phyloP scores from a whole-genome alignment of 345 rosid species.

The Corymbia maculata region DNA sequence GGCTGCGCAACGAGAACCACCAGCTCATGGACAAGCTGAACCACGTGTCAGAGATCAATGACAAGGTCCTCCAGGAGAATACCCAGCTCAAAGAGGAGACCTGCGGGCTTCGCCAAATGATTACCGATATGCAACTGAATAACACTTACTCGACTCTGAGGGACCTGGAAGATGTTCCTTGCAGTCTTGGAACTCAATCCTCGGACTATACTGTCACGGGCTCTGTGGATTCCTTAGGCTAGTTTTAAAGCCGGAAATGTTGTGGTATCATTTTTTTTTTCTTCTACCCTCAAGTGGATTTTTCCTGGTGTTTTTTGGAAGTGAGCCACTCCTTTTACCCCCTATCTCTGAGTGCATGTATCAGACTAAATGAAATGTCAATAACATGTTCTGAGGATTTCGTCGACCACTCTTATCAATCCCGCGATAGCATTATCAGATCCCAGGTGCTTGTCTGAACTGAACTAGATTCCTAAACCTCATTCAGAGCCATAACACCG shows the following conservation, averaged over 20 bases:
- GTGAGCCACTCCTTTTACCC: background rate
- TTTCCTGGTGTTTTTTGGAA: background rate
- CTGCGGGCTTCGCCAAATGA: slow-evolving; percentile 49
- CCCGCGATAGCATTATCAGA: background rate
- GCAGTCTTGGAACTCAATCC: slow-evolving; percentile 20
- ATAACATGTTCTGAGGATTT: background rate
- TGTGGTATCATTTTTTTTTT: background rate
- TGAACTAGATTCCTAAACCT: background rate
- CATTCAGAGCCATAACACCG: background rate
- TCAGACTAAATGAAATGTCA: background rate
- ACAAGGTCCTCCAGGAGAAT: slow-evolving; percentile 51
- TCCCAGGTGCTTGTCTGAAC: background rate
- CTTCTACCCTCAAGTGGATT: background rate
- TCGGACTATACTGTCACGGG: slow-evolving; percentile 16
- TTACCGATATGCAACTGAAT: slow-evolving; percentile 48
- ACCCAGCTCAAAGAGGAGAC: slow-evolving; percentile 64
- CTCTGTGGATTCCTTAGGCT: slow-evolving; percentile 21
- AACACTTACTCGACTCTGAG: slow-evolving; percentile 36
- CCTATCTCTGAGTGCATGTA: background rate
- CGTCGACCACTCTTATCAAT: background rate
- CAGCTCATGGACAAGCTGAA: slow-evolving; percentile 71
- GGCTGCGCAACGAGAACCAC: slow-evolving; percentile 82
- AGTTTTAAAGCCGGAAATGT: background rate
- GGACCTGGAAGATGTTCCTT: slow-evolving; percentile 38
- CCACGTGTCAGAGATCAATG: slow-evolving; percentile 51